Base-by-base conservation (phyloP, 2,329 filamentous ascomycete genomes). In the Penicillium sp. region DNA sequence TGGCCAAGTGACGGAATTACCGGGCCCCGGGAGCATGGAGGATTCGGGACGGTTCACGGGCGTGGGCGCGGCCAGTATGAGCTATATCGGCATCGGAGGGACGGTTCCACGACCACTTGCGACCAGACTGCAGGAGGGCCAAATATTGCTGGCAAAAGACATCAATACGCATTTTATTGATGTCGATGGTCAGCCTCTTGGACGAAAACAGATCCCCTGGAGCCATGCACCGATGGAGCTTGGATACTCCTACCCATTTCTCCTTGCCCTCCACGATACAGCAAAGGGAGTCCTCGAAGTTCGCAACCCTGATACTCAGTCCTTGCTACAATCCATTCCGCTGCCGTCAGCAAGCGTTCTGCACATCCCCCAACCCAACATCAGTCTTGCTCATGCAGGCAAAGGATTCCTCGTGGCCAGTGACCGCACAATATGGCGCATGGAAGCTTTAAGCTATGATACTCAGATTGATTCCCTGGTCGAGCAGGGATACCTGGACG, bases 161-260 rank as follows among this genome's bases (percentile, higher is more conserved):
- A 87, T 95, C 55, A 94, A 95, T 61, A 94, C 89, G 1, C 70
- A 95, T 35, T 98, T 98, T 60, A 84, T 95, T 49, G 83, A 92
- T 41, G 77, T 83, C 8, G 75, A 87, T 18, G 92, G 89, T 3
- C 89, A 87, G 50, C 76, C 88, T 0, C 61, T 93, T 22, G 83
- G 89, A 30, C 86, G 85, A 63, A 75, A 84, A 38, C 89, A 96
- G 60, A 81, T 98, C n/a, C 88, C 88, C 1, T 98, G 92, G 92
- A 77, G 81, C 28, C 73, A 78, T 22, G 86, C 90, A 1, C 93
- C 92, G 1, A 89, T 95, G 54, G 83, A 83, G 39, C 82, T 98
- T 42, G 92, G 90, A 14, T 98, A 95, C 62, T 95, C 89, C 14
- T 98, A 98, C 60, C 92, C 92, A 0, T 98, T 95, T 59, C 81